Conservation (phyloP, 2,329 filamentous ascomycete genomes). For the Xylariaceae sp. region DNA sequence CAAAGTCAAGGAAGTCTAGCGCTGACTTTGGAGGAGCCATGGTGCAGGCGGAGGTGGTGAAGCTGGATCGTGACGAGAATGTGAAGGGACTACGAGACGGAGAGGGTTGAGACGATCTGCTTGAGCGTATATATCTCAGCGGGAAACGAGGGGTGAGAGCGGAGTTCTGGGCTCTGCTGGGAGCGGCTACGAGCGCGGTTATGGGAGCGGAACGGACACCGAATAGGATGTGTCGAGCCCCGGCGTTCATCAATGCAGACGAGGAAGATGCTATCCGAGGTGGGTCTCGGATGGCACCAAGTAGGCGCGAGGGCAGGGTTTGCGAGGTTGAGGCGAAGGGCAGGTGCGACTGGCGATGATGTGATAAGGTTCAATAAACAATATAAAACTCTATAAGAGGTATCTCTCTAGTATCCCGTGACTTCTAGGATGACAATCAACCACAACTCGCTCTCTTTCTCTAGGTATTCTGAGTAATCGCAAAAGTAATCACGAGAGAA, state of each 20-base stretch:
- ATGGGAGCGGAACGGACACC: conserved; percentile 12
- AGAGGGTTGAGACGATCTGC: background rate
- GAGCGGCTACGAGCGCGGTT: background rate
- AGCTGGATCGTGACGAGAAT: conserved; percentile 6
- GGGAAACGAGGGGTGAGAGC: conserved; percentile 13
- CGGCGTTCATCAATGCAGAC: conserved; percentile 15
- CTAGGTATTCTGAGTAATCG: too few relatives aligned
- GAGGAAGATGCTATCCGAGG: conserved; percentile 1
- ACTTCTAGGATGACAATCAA: too few relatives aligned
- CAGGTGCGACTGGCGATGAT: too few relatives aligned
- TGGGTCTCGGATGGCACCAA: conserved; percentile 3
- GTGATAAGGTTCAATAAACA: too few relatives aligned
- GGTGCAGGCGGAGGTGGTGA: conserved; percentile 25
- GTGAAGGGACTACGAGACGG: background rate
- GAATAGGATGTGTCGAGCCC: conserved; percentile 11
- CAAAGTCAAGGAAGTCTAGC: conserved; percentile 84
- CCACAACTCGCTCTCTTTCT: too few relatives aligned
- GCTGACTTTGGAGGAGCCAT: conserved; percentile 56
- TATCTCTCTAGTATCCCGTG: too few relatives aligned
- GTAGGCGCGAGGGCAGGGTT: background rate
- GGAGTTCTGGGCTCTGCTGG: conserved; percentile 14
- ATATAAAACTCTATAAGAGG: too few relatives aligned
- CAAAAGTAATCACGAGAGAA: too few relatives aligned
- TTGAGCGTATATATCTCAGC: background rate
- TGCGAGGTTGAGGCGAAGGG: background rate